Evolutionary conservation across 768 basidiomycete species (phyloP).

Genomic region (Leucocoprinus sp.): DNA sequence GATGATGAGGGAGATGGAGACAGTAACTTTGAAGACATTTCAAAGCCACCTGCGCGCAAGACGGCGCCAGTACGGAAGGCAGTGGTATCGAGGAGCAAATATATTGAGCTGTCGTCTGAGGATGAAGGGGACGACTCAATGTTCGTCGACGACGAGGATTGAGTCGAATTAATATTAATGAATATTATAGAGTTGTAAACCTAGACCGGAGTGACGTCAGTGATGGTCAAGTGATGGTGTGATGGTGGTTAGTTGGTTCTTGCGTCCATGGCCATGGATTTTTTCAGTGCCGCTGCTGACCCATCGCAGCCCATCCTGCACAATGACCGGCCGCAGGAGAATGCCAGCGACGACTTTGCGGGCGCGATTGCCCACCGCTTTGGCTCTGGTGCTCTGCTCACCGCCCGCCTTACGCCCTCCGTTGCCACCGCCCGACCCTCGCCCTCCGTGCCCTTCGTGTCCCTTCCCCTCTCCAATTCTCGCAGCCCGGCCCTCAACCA

Average conservation of each 20-base stretch:
- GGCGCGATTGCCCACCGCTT: conserved; percentile 45
- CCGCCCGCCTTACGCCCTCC: conserved; percentile 21
- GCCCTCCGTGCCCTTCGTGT: conserved; percentile 17
- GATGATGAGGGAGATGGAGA: conserved; percentile 43
- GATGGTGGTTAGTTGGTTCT: conserved; percentile 9
- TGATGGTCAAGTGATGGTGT: conserved; percentile 1
- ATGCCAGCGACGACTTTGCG: conserved; percentile 37
- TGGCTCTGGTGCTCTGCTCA: conserved; percentile 26
- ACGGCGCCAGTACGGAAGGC: conserved; percentile 35
- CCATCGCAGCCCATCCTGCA: conserved; percentile 13
- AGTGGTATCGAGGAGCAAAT: conserved; percentile 49
- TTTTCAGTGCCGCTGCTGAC: conserved; percentile 30
- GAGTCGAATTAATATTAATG: too few species aligned
- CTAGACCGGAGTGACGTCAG: conserved; percentile 12
- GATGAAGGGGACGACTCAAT: conserved; percentile 38
- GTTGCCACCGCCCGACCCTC: conserved; percentile 12
- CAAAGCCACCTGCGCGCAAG: conserved; percentile 32
- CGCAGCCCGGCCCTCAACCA: conserved; percentile 9
- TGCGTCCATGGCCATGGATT: conserved; percentile 25
- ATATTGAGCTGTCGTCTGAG: conserved; percentile 52
- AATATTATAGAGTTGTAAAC: too few species aligned
- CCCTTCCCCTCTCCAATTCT: conserved; percentile 10
- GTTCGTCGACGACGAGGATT: conserved; percentile 37
- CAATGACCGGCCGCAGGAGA: conserved; percentile 15
- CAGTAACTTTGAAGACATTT: conserved; percentile 20